These are phyloP conservation scores for Aspergillus leporis DNA, from an alignment of 495 filamentous ascomycete genomes.

Conservation along the genomic window DNA sequence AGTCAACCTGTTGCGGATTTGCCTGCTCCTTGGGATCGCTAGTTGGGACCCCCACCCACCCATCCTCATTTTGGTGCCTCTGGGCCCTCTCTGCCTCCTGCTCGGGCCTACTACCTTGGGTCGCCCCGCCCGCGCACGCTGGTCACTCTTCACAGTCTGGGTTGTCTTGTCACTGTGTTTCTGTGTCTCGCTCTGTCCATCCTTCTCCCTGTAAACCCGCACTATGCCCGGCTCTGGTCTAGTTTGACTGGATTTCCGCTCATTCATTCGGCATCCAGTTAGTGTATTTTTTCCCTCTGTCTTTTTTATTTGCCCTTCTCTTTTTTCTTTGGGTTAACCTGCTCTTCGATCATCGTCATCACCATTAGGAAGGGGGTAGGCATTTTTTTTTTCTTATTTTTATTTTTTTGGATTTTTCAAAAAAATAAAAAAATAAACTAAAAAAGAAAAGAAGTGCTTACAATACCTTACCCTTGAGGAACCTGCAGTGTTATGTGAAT, in stretches of 20 bases:
- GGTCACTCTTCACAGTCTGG: constrained; percentile 21
- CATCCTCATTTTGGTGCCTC: constrained; percentile 5
- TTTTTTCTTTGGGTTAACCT: not conserved
- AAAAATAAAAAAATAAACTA: constrained; percentile 4
- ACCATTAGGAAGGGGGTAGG: constrained; percentile 15
- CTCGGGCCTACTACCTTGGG: constrained; percentile 26
- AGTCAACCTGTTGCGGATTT: constrained; percentile 14
- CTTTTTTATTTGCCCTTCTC: constrained; percentile 9
- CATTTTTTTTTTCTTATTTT: constrained; percentile 1
- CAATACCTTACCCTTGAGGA: constrained; percentile 16
- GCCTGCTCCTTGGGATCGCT: constrained; percentile 31
- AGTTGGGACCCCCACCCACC: constrained; percentile 22
- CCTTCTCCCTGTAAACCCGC: constrained; percentile 16
- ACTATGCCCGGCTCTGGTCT: constrained; percentile 17
- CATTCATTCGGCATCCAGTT: constrained; percentile 10
- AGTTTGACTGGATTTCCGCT: constrained; percentile 15
- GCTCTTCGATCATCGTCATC: constrained; percentile 6
- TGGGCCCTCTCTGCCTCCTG: constrained; percentile 16
- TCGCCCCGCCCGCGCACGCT: constrained; percentile 22
- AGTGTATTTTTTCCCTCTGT: constrained; percentile 6
- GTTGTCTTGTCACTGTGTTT: constrained; percentile 4
- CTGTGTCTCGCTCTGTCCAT: constrained; percentile 3
- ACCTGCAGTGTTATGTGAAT: constrained; percentile 12
- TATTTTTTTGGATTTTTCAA: constrained; percentile 7
- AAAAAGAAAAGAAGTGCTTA: constrained; percentile 10